Evolutionary conservation across 371 early-diverging fungal genomes (phyloP), one percentile per base, ranked within the genome.

Genomic region (Rhizomucor miehei): DNA sequence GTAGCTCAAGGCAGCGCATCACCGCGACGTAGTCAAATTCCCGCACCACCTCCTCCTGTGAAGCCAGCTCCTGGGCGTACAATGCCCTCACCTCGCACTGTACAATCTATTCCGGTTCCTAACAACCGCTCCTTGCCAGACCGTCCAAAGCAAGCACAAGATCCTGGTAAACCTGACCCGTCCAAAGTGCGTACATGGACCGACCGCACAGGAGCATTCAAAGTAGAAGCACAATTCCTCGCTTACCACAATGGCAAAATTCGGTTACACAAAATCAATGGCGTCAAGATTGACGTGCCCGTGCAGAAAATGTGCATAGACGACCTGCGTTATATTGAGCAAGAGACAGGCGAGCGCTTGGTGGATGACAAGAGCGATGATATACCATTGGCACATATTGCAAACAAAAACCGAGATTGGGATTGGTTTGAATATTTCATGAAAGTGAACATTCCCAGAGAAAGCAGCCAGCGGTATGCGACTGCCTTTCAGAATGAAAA

Each of bases 381-480:
- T 55, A 66, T 67, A 29, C 77, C 81, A 1, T 49, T 94, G 76
- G 78, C 66, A 47, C 79, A 71, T 17, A 35, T 73, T 6, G 56
- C 66, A 39, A 56, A 62, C 23, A 63, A 56, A 54, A 60, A 1
- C 34, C 37, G 37, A 12, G 13, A 82, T 44, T 94, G 88, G 68
- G 89, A 95, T 60, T 97, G 97, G 97, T 84, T 84, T 50, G 91
- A 92, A 36, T 97, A 89, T 71, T 87, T 97, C 46, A 79, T 89
- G 57, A 75, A 80, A 55, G 84, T 88, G 25, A 89, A 87, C 6
- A 75, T 95, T 55, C 81, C 87, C 14, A 75, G 84, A 24, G 80
- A 84, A 43, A 87, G 87, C 54, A 87, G 93, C 14, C 69, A 79
- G 5, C 82, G 76, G 14, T 94, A 94, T 65, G 91, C 93, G 0